Evolutionary conservation across 2,329 filamentous ascomycete genomes (phyloP).

Genomic region (Apiospora rasikravindrae): DNA sequence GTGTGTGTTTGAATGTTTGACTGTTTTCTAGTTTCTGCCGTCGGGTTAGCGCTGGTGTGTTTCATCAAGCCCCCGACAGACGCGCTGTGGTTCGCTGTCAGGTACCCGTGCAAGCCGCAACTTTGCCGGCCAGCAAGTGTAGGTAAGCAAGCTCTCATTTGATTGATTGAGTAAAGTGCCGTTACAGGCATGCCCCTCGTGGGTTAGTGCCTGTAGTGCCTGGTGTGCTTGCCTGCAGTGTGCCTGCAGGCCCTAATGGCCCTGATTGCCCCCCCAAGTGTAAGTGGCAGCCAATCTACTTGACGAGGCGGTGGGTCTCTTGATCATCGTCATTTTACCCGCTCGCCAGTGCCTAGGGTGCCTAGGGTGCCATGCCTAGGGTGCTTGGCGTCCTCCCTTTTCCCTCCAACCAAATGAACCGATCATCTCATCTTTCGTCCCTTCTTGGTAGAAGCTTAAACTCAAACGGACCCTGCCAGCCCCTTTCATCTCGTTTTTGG

Average conservation of each 20-base stretch:
- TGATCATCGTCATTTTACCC: conserved; percentile 10
- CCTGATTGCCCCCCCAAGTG: too few species aligned
- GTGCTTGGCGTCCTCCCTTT: background rate
- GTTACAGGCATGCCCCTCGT: background rate
- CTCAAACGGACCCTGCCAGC: conserved; percentile 1
- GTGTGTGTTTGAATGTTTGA: too few species aligned
- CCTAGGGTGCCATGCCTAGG: too few species aligned
- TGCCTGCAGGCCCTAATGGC: background rate
- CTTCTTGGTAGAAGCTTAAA: conserved; percentile 18
- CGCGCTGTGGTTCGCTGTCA: conserved; percentile 10
- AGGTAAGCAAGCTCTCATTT: too few species aligned
- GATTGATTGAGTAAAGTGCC: too few species aligned
- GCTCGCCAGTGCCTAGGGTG: too few species aligned
- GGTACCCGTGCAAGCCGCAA: background rate
- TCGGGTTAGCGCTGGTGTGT: background rate
- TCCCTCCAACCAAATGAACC: background rate
- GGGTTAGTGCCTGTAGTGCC: too few species aligned
- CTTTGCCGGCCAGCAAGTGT: too few species aligned
- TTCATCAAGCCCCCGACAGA: background rate
- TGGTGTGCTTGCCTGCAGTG: background rate
- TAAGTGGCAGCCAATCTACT: background rate
- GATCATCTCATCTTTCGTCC: conserved; percentile 8
- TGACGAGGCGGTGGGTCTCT: background rate
- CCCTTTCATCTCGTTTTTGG: conserved; percentile 17
- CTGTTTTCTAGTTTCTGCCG: background rate